Evolutionary conservation across 148 eudicot genomes (phyloP).

Genomic region (Camellia japonica): DNA sequence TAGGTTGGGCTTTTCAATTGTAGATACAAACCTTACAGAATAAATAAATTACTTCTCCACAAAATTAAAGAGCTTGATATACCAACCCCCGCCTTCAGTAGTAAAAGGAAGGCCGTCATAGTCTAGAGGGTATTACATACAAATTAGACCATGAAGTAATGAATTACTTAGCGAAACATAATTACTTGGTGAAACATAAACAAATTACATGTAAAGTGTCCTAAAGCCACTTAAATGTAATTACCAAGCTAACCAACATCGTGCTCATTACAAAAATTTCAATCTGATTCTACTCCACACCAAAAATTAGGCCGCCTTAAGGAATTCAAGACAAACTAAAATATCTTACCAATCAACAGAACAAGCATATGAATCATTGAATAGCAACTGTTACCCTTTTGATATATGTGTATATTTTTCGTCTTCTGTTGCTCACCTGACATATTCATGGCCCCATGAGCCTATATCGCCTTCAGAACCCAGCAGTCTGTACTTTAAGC

Average conservation of each 20-base stretch:
- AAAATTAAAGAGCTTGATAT: background rate
- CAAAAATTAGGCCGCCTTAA: background rate
- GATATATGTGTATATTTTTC: background rate
- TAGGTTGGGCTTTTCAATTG: too few relatives aligned
- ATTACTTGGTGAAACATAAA: background rate
- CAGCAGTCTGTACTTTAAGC: slow-evolving; percentile 83
- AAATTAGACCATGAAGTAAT: background rate
- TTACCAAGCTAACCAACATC: background rate
- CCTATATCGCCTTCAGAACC: slow-evolving; percentile 96
- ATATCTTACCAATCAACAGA: background rate
- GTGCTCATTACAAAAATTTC: background rate
- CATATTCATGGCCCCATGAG: slow-evolving; percentile 99
- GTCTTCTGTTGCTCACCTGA: slow-evolving; percentile 49
- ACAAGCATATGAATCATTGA: background rate
- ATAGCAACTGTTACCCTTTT: background rate
- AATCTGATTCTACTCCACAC: background rate
- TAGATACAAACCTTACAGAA: background rate
- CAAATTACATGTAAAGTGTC: background rate
- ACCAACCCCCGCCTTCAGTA: background rate
- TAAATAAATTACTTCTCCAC: background rate
- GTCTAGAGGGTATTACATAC: background rate
- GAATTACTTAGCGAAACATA: too few relatives aligned
- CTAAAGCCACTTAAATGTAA: background rate
- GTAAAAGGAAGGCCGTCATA: background rate
- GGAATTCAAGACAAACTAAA: background rate